phyloP scores from a whole-genome alignment of 805 yeast species.

The Ogataea paradorogensis region DNA sequence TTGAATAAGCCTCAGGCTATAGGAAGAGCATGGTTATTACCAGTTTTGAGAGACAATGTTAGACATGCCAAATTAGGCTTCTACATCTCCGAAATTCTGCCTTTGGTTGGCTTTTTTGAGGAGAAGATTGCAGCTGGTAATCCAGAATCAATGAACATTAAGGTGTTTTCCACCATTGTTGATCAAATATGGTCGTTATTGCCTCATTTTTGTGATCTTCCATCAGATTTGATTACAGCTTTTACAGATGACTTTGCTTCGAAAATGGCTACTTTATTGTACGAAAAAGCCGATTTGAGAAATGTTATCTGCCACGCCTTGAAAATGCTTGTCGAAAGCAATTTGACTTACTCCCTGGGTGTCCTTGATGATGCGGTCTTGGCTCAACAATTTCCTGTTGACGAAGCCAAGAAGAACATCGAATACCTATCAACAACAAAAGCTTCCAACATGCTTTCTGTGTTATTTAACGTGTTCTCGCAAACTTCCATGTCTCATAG shows the following conservation, averaged over 20 bases:
- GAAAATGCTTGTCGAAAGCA: conserved; percentile 74
- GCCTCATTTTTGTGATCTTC: conserved; percentile 86
- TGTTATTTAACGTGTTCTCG: conserved; percentile 87
- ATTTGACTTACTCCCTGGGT: conserved; percentile 59
- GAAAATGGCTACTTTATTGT: conserved; percentile 66
- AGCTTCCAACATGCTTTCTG: conserved; percentile 77
- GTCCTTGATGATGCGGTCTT: conserved; percentile 57
- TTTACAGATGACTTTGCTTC: conserved; percentile 81
- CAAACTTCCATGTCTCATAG: conserved; percentile 83
- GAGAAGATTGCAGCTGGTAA: conserved; percentile 41
- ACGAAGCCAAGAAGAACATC: conserved; percentile 53
- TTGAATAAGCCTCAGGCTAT: conserved; percentile 55
- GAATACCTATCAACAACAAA: conserved; percentile 57
- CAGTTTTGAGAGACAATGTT: conserved; percentile 83
- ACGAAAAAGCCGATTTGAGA: conserved; percentile 72
- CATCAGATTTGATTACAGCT: conserved; percentile 61
- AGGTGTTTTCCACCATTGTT: conserved; percentile 77
- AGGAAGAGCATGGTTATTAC: conserved; percentile 97
- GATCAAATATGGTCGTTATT: conserved; percentile 92
- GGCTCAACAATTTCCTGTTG: conserved; percentile 58
- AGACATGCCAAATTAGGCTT: conserved; percentile 64
- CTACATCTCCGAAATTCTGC: conserved; percentile 63
- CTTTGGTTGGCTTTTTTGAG: conserved; percentile 56
- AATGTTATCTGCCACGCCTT: conserved; percentile 81
- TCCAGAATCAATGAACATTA: conserved; percentile 63